Conservation (phyloP, 352 stramenopile species). For the Plasmopara viticola region DNA sequence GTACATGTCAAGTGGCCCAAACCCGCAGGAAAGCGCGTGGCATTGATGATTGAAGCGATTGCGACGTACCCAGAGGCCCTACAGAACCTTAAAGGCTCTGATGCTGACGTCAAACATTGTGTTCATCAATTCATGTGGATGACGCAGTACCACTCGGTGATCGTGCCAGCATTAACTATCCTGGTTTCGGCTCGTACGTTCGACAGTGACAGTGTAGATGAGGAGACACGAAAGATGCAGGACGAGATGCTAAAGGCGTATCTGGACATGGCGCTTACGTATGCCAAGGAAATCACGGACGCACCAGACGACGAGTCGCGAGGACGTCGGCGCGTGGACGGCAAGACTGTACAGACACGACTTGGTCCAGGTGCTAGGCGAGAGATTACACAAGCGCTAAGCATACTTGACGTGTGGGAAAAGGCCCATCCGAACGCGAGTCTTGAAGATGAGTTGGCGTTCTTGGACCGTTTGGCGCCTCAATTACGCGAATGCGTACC, state of each 20-base stretch:
- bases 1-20: constrained; percentile 72
- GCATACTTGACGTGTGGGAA: constrained; percentile 55
- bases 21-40: constrained; percentile 54
- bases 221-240: constrained; percentile 8
- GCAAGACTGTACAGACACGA: constrained; percentile 33
- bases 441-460: constrained; percentile 32
- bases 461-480: constrained; percentile 25
- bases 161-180: constrained; percentile 44
- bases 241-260: constrained; percentile 25
- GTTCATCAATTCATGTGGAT: constrained; percentile 67
- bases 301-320: constrained; percentile 11
- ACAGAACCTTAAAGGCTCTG: not conserved
- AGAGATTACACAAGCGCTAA: constrained; percentile 42
- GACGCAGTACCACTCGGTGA: constrained; percentile 50
- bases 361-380: constrained; percentile 31
- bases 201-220: not conserved
- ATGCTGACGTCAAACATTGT: constrained; percentile 25
- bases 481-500: constrained; percentile 4
- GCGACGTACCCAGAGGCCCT: constrained; percentile 35
- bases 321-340: constrained; percentile 35
- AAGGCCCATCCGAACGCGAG: constrained; percentile 26
- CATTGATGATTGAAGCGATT: constrained; percentile 55
- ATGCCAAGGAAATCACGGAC: constrained; percentile 17
- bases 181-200: constrained; percentile 30
- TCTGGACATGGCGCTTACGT: constrained; percentile 30